Evolutionary conservation across 441 rosid genomes (phyloP).

Genomic region (Theobroma grandiflorum): DNA sequence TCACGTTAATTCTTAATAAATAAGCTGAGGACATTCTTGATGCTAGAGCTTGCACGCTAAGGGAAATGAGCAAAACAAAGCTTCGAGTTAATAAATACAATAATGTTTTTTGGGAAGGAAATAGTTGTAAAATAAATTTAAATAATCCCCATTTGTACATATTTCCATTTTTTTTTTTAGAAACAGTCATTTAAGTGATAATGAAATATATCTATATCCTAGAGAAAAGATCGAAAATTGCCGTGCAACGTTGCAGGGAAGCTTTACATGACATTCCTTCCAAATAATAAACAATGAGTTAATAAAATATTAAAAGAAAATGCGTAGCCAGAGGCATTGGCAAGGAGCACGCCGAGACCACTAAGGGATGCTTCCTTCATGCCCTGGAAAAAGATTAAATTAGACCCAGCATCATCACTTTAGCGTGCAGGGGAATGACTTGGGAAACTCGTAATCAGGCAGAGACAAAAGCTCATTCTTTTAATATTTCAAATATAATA

Average conservation of each 20-base stretch:
- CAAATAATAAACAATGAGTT: not conserved
- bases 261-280: constrained; percentile 6
- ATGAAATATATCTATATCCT: not conserved
- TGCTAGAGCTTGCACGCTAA: too few relatives aligned
- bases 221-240: not conserved
- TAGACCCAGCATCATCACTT: not conserved
- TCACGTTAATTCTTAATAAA: too few relatives aligned
- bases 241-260: not conserved
- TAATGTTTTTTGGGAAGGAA: too few relatives aligned
- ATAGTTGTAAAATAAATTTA: too few relatives aligned
- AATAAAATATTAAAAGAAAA: not conserved
- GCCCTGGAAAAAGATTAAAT: not conserved
- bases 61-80: too few relatives aligned
- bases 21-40: too few relatives aligned
- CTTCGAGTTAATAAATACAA: too few relatives aligned
- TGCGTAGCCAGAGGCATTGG: not conserved
- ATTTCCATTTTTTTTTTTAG: not conserved
- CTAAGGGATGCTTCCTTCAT: constrained; percentile 35
- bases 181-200: not conserved
- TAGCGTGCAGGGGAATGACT: constrained; percentile 28
- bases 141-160: too few relatives aligned
- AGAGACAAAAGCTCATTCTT: not conserved
- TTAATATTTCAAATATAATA: not conserved
- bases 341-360: constrained; percentile 32
- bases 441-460: constrained; percentile 26